Evolutionary conservation across 2,329 filamentous ascomycete species (phyloP).

Genomic region (Phaeoacremonium minimum): DNA sequence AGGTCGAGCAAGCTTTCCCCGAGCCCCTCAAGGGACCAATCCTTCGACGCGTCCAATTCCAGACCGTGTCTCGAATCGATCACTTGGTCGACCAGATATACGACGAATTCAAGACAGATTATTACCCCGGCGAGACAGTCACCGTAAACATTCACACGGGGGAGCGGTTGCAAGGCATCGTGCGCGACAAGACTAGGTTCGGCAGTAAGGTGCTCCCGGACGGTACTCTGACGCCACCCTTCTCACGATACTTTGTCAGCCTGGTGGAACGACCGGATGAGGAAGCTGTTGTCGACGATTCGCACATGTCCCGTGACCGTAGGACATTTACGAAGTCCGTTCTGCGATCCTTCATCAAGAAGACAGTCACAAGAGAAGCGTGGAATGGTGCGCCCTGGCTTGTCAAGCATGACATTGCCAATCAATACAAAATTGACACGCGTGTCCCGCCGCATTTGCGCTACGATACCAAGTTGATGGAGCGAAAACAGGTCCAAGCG

Average conservation of each 20-base stretch:
- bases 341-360: constrained; percentile 89
- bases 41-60: constrained; percentile 86
- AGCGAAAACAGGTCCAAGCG: constrained; percentile 68
- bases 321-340: constrained; percentile 95
- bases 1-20: constrained; percentile 89
- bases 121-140: constrained; percentile 84
- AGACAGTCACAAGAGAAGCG: constrained; percentile 84
- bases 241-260: constrained; percentile 77
- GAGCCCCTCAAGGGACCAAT: constrained; percentile 89
- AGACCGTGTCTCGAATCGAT: constrained; percentile 83
- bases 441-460: constrained; percentile 78
- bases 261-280: constrained; percentile 63
- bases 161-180: constrained; percentile 67
- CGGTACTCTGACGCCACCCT: constrained; percentile 65
- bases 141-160: constrained; percentile 66
- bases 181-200: constrained; percentile 83
- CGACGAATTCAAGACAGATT: constrained; percentile 82
- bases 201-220: constrained; percentile 58
- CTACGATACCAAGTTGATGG: constrained; percentile 73
- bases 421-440: constrained; percentile 80
- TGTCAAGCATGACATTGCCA: constrained; percentile 81
- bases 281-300: constrained; percentile 75
- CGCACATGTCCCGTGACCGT: constrained; percentile 79
- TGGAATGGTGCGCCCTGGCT: constrained; percentile 98
- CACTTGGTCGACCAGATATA: constrained; percentile 66